Base-by-base conservation (phyloP, 371 early-diverging fungal genomes). In the Syncephalastrum racemosum region DNA sequence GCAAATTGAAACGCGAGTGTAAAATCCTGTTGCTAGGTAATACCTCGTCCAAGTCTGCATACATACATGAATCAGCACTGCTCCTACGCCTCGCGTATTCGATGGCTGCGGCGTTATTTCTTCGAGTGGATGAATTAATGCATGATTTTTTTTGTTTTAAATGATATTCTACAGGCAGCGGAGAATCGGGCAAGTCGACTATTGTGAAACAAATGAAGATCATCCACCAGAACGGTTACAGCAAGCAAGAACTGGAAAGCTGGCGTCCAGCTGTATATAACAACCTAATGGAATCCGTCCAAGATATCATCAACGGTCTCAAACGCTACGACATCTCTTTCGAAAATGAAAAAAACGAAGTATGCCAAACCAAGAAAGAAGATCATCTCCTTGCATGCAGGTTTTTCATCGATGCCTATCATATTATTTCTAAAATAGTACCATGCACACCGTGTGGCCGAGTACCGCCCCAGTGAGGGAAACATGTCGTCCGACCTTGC, bases 121-220 rank as follows among this genome's bases (percentile, higher is more conserved):
- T 31, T 31, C 12, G 36, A 31, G 12, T 31, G 36, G 10, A 10
- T 31, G 36, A 24, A 16, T 19, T 48, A 46, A 23, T 19, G 23
- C 46, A 8, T 36, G 1, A 16, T 16, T 31, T 50, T 4, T 16
- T 50, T 50, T 23, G n/a, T 27, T 1, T 27, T 4, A 7, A 8
- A 8, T 2, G 2, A 31, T 10, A n/a, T n/a, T n/a, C 23, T 67
- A 12, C 54, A 87, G 90, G 94, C 23, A 88, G 88, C 69, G 93
- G 92, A 54, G 95, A 94, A 71, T 91, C 91, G 22, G 95, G 95
- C 51, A 93, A 93, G 68, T 89, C 90, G 51, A 95, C 95, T 46
- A 88, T 95, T 67, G 85, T 94, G 31, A 95, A 95, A 53, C 94
- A 95, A 76, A 92, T 95, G 92, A 92, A 91, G 64, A 88, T 96